Evolutionary conservation across 495 filamentous ascomycete species (phyloP).

Genomic region (Neurospora sp.): DNA sequence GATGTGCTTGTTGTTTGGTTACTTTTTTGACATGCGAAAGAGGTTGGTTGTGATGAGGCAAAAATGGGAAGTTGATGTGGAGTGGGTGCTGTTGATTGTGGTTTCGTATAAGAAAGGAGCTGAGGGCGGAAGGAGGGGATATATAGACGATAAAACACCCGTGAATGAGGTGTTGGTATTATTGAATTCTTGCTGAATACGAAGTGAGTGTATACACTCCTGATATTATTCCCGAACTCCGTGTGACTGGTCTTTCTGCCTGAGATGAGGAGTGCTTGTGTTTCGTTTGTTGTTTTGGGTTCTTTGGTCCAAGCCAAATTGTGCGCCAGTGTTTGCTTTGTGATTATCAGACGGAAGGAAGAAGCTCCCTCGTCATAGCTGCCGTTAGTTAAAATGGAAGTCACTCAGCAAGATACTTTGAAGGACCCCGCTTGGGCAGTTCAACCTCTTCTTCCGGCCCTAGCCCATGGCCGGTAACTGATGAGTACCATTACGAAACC

Average conservation of each 20-base stretch:
- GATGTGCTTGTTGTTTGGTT: background rate
- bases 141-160: background rate
- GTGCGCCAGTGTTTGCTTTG: background rate
- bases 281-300: background rate
- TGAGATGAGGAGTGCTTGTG: background rate
- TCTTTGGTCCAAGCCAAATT: background rate
- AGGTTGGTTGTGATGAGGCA: background rate
- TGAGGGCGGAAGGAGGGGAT: background rate
- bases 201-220: background rate
- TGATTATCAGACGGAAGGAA: background rate
- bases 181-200: background rate
- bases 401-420: background rate
- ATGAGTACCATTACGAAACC: background rate
- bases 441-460: background rate
- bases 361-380: background rate
- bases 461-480: background rate
- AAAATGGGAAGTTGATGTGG: background rate
- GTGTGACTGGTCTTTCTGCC: background rate
- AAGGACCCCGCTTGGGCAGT: background rate
- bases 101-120: background rate
- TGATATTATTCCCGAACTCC: background rate
- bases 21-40: background rate
- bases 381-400: background rate
- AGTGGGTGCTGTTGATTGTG: background rate
- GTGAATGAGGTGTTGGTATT: background rate